phyloP scores from a whole-genome alignment of 1,139 yeast genomes.

The Magnusiomyces tetraspermus region DNA sequence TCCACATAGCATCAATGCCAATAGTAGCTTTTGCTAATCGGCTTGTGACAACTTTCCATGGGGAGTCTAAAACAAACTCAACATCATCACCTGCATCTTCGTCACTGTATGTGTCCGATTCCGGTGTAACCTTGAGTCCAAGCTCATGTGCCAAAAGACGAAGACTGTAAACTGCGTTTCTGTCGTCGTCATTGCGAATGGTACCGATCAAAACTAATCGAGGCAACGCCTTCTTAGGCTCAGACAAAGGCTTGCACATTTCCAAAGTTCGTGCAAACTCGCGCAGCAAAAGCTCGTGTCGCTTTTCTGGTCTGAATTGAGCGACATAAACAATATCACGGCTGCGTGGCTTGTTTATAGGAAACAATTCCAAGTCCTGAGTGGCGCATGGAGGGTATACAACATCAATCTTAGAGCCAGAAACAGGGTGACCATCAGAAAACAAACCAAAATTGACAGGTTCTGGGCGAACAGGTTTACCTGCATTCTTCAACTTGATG shows the following conservation, averaged over 20 bases:
- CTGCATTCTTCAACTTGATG: too few species aligned
- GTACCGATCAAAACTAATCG: constrained; percentile 74
- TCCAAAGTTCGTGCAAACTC: constrained; percentile 37
- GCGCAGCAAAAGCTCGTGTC: constrained; percentile 61
- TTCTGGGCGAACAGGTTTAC: too few species aligned
- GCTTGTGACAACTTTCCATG: constrained; percentile 51
- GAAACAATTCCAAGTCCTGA: constrained; percentile 37
- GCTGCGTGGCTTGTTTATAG: constrained; percentile 32
- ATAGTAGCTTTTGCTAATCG: constrained; percentile 52
- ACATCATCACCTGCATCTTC: constrained; percentile 34
- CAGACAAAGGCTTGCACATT: constrained; percentile 17
- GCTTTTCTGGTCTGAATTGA: constrained; percentile 92
- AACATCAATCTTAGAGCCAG: constrained; percentile 32
- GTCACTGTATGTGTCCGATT: not conserved
- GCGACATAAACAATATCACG: constrained; percentile 69
- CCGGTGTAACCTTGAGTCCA: constrained; percentile 33
- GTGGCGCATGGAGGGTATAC: constrained; percentile 87
- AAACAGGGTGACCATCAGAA: not conserved
- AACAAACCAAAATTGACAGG: not conserved
- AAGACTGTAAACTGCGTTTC: constrained; percentile 46
- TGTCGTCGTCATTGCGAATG: constrained; percentile 63
- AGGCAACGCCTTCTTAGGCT: constrained; percentile 10
- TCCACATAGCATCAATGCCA: constrained; percentile 98
- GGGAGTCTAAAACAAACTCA: constrained; percentile 65
- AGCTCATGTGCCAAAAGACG: constrained; percentile 40